Conservation (phyloP, 257 asterid genomes). For the Handroanthus guayacan region DNA sequence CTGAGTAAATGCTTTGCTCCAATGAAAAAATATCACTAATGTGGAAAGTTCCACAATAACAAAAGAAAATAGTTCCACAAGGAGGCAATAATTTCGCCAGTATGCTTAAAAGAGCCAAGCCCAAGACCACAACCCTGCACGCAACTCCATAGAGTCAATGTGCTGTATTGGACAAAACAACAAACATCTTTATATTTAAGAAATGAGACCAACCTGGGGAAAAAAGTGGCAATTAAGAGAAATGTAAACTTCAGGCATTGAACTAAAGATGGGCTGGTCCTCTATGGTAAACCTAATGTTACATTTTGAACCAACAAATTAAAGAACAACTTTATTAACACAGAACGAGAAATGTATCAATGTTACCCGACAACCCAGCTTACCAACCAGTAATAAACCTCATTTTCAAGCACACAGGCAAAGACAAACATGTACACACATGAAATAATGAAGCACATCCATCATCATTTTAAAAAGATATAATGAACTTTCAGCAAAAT, state of each 20-base stretch:
- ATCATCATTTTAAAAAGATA: slow-evolving; percentile 20
- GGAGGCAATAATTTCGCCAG: slow-evolving; percentile 55
- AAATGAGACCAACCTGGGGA: slow-evolving; percentile 68
- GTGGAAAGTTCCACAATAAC: slow-evolving; percentile 47
- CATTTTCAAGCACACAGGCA: slow-evolving; percentile 11
- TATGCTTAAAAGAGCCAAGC: slow-evolving; percentile 59
- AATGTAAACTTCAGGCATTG: slow-evolving; percentile 67
- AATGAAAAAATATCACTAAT: slow-evolving; percentile 42
- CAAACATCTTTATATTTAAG: slow-evolving; percentile 51
- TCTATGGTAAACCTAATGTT: slow-evolving; percentile 67
- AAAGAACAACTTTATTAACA: slow-evolving; percentile 47
- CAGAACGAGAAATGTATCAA: slow-evolving; percentile 35
- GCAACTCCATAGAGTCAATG: slow-evolving; percentile 68
- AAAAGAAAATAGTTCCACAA: slow-evolving; percentile 51
- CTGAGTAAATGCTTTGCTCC: slow-evolving; percentile 45
- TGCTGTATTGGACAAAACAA: slow-evolving; percentile 52
- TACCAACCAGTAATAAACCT: slow-evolving; percentile 27
- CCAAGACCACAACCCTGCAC: slow-evolving; percentile 66
- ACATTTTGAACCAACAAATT: slow-evolving; percentile 60
- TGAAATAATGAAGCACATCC: slow-evolving; percentile 23
- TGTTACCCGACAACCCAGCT: slow-evolving; percentile 34
- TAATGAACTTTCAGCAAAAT: neutral
- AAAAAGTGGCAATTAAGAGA: slow-evolving; percentile 61
- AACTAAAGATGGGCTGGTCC: slow-evolving; percentile 67
- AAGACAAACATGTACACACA: slow-evolving; percentile 2